These are phyloP conservation scores for Thalassiosira ordinaria DNA, from an alignment of 352 stramenopile species.

Conservation along the genomic window DNA sequence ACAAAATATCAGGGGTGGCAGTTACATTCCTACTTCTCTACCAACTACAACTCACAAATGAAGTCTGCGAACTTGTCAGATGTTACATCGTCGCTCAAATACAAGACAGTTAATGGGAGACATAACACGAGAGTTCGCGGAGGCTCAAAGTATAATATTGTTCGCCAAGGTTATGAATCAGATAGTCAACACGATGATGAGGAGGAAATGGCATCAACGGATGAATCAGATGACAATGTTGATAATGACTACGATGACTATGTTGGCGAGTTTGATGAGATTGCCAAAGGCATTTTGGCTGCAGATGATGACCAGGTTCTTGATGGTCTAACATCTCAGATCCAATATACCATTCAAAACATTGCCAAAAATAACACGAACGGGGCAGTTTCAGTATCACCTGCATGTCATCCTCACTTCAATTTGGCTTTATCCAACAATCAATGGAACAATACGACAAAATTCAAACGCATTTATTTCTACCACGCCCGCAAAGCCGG, in stretches of 20 bases:
- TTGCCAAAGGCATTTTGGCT: background rate
- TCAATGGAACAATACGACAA: conserved; percentile 20
- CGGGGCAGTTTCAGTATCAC: background rate
- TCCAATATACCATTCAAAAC: background rate
- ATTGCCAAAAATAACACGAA: background rate
- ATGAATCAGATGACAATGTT: background rate
- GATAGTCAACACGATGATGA: too few species aligned
- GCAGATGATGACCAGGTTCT: background rate
- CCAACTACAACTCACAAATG: too few species aligned
- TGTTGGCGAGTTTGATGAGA: background rate
- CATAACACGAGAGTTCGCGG: too few species aligned
- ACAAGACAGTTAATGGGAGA: too few species aligned
- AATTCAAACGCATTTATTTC: conserved; percentile 33
- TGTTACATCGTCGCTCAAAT: background rate
- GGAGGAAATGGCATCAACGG: too few species aligned
- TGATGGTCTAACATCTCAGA: background rate
- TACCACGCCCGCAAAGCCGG: too few species aligned
- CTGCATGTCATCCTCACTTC: conserved; percentile 33
- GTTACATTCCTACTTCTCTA: background rate
- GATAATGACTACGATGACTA: background rate
- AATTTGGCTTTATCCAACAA: conserved; percentile 14
- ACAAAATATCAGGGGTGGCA: background rate
- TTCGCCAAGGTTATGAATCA: too few species aligned
- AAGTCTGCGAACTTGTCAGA: too few species aligned
- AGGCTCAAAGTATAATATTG: too few species aligned